Percentiles rank a stretch among this genome's conserved stretches.
These are phyloP conservation scores for Drosera spatulata DNA, from an alignment of 179 eudicot genomes.

Conservation along the genomic window DNA sequence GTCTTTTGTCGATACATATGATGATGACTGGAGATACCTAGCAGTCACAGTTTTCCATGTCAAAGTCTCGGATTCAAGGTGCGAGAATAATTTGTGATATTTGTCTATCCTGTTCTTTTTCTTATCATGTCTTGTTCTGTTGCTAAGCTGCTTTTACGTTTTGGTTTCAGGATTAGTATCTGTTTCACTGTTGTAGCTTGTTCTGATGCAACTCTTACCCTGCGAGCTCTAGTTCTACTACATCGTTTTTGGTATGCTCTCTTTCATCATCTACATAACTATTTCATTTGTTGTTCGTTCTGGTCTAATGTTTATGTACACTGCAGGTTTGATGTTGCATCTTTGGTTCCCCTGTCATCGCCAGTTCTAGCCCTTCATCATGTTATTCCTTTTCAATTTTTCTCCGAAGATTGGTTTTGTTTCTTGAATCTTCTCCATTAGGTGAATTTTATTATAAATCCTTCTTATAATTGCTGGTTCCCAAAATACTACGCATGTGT, in stretches of 20 bases:
- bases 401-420: conserved; percentile 31
- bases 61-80: conserved; percentile 49
- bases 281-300: not conserved
- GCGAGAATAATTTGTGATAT: conserved; percentile 3
- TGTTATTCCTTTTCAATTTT: conserved; percentile 36
- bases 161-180: conserved; percentile 63
- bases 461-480: no score
- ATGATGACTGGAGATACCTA: conserved; percentile 96
- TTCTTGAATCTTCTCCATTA: not conserved
- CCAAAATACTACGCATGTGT: no score
- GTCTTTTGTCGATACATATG: conserved; percentile 29
- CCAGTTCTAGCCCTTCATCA: conserved; percentile 87
- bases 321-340: conserved; percentile 94
- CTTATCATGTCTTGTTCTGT: not conserved
- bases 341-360: conserved; percentile 57
- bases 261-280: not conserved
- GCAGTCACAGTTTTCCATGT: conserved; percentile 94
- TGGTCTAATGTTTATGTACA: not conserved
- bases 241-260: conserved; percentile 65
- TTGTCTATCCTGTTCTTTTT: not conserved
- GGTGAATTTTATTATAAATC: no score
- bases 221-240: conserved; percentile 93
- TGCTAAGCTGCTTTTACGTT: not conserved
- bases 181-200: conserved; percentile 82
- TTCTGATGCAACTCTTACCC: conserved; percentile 89